Conservation (phyloP, 164 flowering plant species). For the Stephania cephalantha region DNA sequence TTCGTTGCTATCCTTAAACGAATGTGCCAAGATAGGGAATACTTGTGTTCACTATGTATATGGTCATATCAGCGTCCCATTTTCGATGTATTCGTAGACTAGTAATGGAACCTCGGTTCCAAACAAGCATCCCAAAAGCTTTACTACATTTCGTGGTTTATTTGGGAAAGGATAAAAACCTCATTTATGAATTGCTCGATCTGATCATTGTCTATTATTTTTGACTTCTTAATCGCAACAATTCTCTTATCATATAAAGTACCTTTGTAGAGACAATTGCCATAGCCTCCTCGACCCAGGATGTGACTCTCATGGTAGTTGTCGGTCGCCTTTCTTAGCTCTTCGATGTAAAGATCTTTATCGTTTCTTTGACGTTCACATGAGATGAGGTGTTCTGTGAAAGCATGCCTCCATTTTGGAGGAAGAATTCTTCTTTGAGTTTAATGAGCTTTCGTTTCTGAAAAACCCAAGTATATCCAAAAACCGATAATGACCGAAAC, state of each 20-base stretch:
- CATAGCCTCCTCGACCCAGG: background rate
- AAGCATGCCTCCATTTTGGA: background rate
- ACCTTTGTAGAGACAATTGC: slow-evolving; percentile 3
- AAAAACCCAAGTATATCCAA: background rate
- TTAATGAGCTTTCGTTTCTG: background rate
- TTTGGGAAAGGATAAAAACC: slow-evolving; percentile 17
- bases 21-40: slow-evolving; percentile 19
- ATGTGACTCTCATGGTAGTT: background rate
- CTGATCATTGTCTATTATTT: slow-evolving; percentile 15
- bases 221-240: slow-evolving; percentile 19
- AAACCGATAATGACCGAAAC: background rate
- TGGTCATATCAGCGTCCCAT: background rate
- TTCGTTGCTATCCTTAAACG: slow-evolving; percentile 24
- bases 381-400: background rate
- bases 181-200: slow-evolving; percentile 22
- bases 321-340: background rate
- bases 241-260: background rate
- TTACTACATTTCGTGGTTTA: slow-evolving; percentile 26
- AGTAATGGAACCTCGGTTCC: slow-evolving; percentile 18
- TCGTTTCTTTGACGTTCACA: background rate
- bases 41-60: background rate
- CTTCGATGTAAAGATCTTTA: slow-evolving; percentile 3
- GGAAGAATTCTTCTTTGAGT: slow-evolving; percentile 2
- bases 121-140: slow-evolving; percentile 23
- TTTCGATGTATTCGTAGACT: background rate